Evolutionary conservation across 2,329 filamentous ascomycete species (phyloP), one percentile per base, ranked within the genome.

Genomic region (Fusarium protoensiforme): DNA sequence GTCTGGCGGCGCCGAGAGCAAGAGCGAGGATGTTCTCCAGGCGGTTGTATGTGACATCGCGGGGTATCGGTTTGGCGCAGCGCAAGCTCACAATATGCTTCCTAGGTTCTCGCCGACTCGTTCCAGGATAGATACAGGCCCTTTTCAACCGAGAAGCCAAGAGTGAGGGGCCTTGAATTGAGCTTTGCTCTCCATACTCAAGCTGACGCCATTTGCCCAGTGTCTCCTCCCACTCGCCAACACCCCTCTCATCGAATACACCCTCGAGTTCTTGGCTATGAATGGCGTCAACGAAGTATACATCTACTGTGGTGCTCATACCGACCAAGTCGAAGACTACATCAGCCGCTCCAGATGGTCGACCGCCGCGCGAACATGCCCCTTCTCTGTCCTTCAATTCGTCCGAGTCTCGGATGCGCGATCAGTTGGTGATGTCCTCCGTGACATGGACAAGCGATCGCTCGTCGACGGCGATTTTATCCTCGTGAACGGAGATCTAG

Each of bases 161-260:
- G 96, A 87, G 94, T 96, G 87, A 79, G 89, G 83, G 11, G n/a
- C 39, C 10, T 18, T 18, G 5, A 8, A 14, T 35, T 7, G 33
- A 33, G 22, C 5, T 4, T 31, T 18, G 11, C 11, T 36, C 11
- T 3, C 16, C 51, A 20, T 29, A 54, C 61, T 60, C 18, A 18
- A 48, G 48, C 78, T 81, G 63, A 81, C 64, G 20, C 24, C 60
- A 22, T n/a, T 27, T 48, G 20, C 57, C 33, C 78, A 97, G 94
- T 98, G 96, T 85, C 92, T 99, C 35, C 88, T 99, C 8, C 95
- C 96, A 13, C 88, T 99, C 68, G 96, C 94, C 68, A 98, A 98
- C 82, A 95, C 92, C 2, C 96, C 96, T 38, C 87, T 99, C 72
- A 97, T 99, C 84, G 96, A 99, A 83, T 98, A 99, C 82, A 98